These are phyloP conservation scores for Hippophae rhamnoides DNA, from an alignment of 306 rosid species.

Conservation along the genomic window DNA sequence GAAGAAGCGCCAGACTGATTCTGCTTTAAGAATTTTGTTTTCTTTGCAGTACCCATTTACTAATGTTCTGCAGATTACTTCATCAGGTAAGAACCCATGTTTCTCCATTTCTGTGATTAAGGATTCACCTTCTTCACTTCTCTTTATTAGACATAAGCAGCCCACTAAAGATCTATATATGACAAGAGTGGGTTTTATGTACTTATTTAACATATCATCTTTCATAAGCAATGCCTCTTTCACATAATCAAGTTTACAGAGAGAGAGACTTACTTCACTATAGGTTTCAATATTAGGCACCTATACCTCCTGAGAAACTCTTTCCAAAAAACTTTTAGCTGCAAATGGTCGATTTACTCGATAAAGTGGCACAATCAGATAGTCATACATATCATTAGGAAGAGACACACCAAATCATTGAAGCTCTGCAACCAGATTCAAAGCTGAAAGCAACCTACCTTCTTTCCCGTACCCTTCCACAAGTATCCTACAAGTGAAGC, in stretches of 20 bases:
- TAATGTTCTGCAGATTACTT: conserved; percentile 40
- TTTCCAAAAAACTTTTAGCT: conserved; percentile 55
- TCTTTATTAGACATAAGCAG: conserved; percentile 39
- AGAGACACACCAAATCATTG: conserved; percentile 36
- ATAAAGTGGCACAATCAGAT: conserved; percentile 55
- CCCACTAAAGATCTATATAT: conserved; percentile 46
- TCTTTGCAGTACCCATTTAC: conserved; percentile 56
- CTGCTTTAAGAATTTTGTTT: conserved; percentile 45
- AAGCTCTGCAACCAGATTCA: conserved; percentile 71
- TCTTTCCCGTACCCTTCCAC: conserved; percentile 59
- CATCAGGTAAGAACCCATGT: conserved; percentile 45
- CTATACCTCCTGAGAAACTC: conserved; percentile 41
- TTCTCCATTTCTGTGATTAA: conserved; percentile 55
- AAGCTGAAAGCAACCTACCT: conserved; percentile 54
- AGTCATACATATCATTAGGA: conserved; percentile 36
- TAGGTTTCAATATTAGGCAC: conserved; percentile 35
- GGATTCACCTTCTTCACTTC: conserved; percentile 44
- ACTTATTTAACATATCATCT: conserved; percentile 35
- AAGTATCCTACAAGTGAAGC: conserved; percentile 47
- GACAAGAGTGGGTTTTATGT: conserved; percentile 29
- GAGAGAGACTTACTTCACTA: conserved; percentile 34
- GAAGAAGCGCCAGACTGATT: conserved; percentile 40
- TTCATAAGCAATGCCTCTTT: conserved; percentile 49
- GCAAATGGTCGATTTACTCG: conserved; percentile 67
- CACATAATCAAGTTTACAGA: conserved; percentile 39